A percentile compares a stretch with the other conserved stretches of the same genome.
phyloP scores from a whole-genome alignment of 129 eudicot species.

The Helichrysum umbraculigerum region DNA sequence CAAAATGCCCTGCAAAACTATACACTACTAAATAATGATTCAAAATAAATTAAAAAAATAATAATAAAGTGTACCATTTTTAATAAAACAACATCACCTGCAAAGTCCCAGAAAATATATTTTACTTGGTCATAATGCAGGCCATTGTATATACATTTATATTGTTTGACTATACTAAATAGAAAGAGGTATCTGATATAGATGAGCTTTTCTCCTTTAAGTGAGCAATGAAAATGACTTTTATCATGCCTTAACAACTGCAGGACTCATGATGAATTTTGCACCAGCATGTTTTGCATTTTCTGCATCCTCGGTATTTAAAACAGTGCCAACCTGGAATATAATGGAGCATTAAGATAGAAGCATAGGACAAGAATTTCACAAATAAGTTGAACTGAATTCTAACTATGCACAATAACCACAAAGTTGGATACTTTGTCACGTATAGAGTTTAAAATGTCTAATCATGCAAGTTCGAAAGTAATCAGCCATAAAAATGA shows the following conservation, averaged over 20 bases:
- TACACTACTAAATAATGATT: not conserved
- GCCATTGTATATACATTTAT: constrained; percentile 4
- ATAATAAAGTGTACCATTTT: not conserved
- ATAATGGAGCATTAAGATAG: constrained; percentile 18
- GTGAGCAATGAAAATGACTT: constrained; percentile 2
- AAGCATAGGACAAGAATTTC: constrained; percentile 14
- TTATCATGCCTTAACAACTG: constrained; percentile 59
- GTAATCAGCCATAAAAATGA: not conserved
- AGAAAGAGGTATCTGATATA: not conserved
- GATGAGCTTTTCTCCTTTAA: not conserved
- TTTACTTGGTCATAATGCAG: constrained; percentile 15
- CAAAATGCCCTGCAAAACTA: constrained; percentile 55
- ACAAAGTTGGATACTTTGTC: too few relatives aligned
- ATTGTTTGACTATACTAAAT: not conserved
- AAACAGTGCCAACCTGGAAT: constrained; percentile 79
- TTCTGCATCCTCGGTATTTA: constrained; percentile 60
- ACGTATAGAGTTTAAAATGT: too few relatives aligned
- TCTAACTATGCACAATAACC: too few relatives aligned
- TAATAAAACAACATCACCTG: not conserved
- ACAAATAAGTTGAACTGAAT: too few relatives aligned
- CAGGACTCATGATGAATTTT: constrained; percentile 95
- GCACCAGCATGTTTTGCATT: constrained; percentile 69
- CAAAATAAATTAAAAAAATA: not conserved
- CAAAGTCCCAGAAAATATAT: constrained; percentile 6
- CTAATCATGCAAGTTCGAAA: not conserved